Percentiles rank a stretch among this genome's conserved stretches.
These are phyloP conservation scores for Vicia sativa DNA, from an alignment of 306 rosid genomes.

Conservation along the genomic window DNA sequence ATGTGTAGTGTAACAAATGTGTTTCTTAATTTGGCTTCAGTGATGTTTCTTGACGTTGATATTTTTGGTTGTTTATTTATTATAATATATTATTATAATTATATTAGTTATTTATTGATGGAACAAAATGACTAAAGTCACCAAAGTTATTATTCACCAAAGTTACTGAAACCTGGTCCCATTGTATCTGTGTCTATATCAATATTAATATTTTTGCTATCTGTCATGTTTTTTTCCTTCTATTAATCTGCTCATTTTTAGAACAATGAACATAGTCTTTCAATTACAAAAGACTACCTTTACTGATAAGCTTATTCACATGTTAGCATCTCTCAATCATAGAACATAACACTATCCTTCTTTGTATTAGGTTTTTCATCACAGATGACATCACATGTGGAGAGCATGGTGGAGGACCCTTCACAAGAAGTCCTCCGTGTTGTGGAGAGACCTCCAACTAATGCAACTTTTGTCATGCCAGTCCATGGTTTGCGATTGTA, in stretches of 20 bases:
- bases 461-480: background rate
- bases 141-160: too few relatives aligned
- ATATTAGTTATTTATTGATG: too few relatives aligned
- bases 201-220: background rate
- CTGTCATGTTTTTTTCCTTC: background rate
- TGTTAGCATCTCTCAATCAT: background rate
- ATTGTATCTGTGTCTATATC: background rate
- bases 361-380: background rate
- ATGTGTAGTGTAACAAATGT: too few relatives aligned
- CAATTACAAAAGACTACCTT: background rate
- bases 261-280: background rate
- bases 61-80: too few relatives aligned
- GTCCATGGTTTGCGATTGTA: background rate
- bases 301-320: constrained; percentile 2
- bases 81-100: too few relatives aligned
- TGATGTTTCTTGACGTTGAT: too few relatives aligned
- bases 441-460: background rate
- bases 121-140: too few relatives aligned
- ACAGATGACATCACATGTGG: background rate
- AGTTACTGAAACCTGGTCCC: too few relatives aligned
- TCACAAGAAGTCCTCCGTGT: background rate
- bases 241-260: background rate
- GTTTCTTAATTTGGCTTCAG: too few relatives aligned
- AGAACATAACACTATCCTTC: background rate
- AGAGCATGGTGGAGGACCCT: background rate